Conservation (phyloP, 208 protist species). For the Leishmania arabica region DNA sequence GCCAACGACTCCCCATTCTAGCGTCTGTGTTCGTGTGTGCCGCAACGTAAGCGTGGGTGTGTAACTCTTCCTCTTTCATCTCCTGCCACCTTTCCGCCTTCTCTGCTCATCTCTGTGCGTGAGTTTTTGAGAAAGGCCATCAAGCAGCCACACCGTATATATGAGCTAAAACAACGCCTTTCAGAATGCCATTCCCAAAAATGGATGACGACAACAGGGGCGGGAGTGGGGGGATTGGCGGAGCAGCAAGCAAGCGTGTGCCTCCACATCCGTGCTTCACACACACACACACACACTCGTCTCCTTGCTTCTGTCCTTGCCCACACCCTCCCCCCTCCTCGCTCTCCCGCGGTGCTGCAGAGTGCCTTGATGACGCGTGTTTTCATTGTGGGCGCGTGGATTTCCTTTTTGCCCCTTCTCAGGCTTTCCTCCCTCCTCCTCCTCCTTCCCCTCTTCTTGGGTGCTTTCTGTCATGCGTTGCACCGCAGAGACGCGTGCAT, state of each 20-base stretch:
- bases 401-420: not conserved
- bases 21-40: not conserved
- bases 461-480: not conserved
- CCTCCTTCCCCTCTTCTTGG: not conserved
- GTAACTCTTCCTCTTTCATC: not conserved
- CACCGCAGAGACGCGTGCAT: not conserved
- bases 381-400: not conserved
- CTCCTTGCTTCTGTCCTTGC: not conserved
- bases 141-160: not conserved
- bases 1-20: not conserved
- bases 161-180: not conserved
- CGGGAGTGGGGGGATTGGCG: not conserved
- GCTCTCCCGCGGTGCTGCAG: not conserved
- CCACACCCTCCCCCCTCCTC: not conserved
- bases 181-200: not conserved
- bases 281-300: not conserved
- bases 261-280: conserved; percentile 3
- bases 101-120: not conserved
- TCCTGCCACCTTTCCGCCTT: not conserved
- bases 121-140: not conserved
- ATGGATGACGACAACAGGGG: not conserved
- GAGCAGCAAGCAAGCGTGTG: conserved; percentile 7
- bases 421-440: not conserved
- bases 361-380: not conserved
- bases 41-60: not conserved